Base-by-base conservation (phyloP, 352 stramenopile species). In the Phytopythium cucurbitacearum region DNA sequence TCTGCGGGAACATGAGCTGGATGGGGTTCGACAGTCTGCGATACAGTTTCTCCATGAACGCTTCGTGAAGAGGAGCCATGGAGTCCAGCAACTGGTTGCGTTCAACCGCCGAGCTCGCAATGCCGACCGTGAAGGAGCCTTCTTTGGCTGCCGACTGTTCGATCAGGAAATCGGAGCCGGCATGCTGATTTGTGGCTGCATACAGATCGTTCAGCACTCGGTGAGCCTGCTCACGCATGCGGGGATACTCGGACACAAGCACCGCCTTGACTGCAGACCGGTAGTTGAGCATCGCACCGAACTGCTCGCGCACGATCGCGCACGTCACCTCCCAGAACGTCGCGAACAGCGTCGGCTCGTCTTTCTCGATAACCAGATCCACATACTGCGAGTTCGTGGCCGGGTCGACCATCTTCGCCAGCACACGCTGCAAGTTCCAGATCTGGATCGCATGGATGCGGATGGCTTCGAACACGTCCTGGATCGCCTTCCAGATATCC, bases 1-100 rank as follows among this genome's bases (percentile, higher is more conserved):
- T 91, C 37, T 92, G 77, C 7, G 85, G 85, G 51, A 95, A 95
- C 85, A 95, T 95, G 59, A 95, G 80, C 58, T 91, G 68, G 40
- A 95, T 89, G 40, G 83, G 85, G 33, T 82, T 85, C 3, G 73
- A 75, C 52, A 95, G 72, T 2, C 77, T 73, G 8, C 75, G 67
- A 40, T 82, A 85, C 4, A 71, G 67, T 1, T 73, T 66, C 32
- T 90, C 80, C 15, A 84, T 79, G 66, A 89, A 95, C 6, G 73
- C 76, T 21, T 91, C 78, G 33, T 76, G 69, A 3, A 95, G 59
- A 11, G 79, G 69, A 10, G 60, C 53, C 73, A 95, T 88, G 8
- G 80, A 70, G 28, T 90, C 77, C 12, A 95, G 51, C 28, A 95
- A 59, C 52, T 89, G 84, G n/a, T 62, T 79, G 7, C 69, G 64